Conservation (phyloP, 495 filamentous ascomycete species). For the Penicillium odoratum region DNA sequence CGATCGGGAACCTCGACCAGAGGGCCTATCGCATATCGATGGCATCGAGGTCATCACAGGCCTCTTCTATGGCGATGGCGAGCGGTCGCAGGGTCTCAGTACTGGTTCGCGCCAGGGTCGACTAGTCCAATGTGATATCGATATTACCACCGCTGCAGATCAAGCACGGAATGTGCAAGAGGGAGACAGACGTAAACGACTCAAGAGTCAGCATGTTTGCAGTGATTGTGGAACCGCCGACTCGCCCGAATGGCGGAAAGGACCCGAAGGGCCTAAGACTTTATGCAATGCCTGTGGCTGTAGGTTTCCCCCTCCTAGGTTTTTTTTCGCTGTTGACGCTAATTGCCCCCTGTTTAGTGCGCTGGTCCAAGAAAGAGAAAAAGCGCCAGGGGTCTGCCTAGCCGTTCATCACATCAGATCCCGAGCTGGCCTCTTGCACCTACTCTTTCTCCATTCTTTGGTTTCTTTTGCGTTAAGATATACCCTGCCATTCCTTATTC, state of each 20-base stretch:
- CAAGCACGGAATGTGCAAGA: constrained; percentile 41
- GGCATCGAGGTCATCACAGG: constrained; percentile 95
- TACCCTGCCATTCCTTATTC: not conserved
- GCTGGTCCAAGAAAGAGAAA: constrained; percentile 81
- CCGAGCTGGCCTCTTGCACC: not conserved
- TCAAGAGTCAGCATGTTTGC: constrained; percentile 96
- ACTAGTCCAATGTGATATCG: constrained; percentile 81
- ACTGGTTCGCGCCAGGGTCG: constrained; percentile 78
- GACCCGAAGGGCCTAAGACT: constrained; percentile 90
- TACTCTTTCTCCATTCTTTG: not conserved
- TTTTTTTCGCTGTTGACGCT: not conserved
- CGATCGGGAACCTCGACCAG: constrained; percentile 65
- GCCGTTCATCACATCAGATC: not conserved
- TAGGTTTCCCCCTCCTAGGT: constrained; percentile 33
- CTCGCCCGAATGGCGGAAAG: constrained; percentile 96
- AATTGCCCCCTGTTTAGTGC: constrained; percentile 36
- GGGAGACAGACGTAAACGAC: constrained; percentile 84
- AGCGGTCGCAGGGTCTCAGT: constrained; percentile 84
- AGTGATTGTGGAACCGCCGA: constrained; percentile 94
- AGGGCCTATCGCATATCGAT: constrained; percentile 74
- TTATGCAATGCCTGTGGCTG: constrained; percentile 96
- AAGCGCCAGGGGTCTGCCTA: constrained; percentile 47
- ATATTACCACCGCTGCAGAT: constrained; percentile 81
- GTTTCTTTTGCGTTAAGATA: constrained; percentile 1
- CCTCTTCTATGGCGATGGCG: constrained; percentile 82